Base-by-base conservation (phyloP, 116 monocot species). In the Trichopus zeylanicus region DNA sequence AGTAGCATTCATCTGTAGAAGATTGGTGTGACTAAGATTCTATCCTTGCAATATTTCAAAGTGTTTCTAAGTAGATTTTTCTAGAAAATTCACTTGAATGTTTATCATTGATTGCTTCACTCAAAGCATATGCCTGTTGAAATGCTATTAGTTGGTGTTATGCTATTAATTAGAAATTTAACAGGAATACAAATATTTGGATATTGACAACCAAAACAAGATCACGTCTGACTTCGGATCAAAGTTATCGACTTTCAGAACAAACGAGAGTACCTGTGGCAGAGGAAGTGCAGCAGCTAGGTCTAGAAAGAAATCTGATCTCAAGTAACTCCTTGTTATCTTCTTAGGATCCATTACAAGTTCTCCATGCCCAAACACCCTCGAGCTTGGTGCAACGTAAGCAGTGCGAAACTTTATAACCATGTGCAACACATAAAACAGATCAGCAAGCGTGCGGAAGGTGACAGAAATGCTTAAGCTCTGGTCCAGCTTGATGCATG, bases 351-450 rank as follows among this genome's bases (percentile, higher is more conserved):
- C 84, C 73, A 75, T 85, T 47, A 97, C 82, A 58, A 97, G 83
- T 34, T 97, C 91, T 31, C 97, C 97, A 51, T 87, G 68, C 25
- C 97, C 97, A 62, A 97, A 87, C 21, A 91, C 91, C 60, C 91
- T 76, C 10, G 84, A 73, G 67, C 82, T 87, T n/a, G 91, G 91
- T 24, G 86, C 79, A 0, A 90, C 65, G 68, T 84, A 97, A 13
- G 97, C 97, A 9, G 87, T 97, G 46, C 82, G 71, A 62, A 97
- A 91, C 72, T 91, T 97, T n/a, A 97, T 59, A 21, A 73, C 37
- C 1, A 97, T 91, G 70, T 91, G 84, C 22, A 84, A 59, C 29
- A 79, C 31, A 73, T 91, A 91, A 46, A 97, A 85, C 22, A 84
- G 18, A 57, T 97, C 97, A n/a, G 85, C 67, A 48, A 87, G 34